phyloP scores from a whole-genome alignment of 768 basidiomycete genomes.

The Boletus vermiculosoides region DNA sequence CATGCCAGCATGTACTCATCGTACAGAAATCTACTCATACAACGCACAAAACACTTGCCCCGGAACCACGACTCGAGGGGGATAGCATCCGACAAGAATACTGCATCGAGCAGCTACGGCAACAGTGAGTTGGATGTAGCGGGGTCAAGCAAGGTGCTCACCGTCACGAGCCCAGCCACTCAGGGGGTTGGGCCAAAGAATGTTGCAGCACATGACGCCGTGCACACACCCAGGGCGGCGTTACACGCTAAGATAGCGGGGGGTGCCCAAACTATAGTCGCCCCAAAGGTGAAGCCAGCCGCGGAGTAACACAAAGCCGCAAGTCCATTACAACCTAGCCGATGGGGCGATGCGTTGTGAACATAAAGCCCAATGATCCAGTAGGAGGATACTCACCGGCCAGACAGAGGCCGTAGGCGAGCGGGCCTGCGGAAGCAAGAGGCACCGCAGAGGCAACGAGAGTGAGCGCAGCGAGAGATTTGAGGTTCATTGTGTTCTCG shows the following conservation, averaged over 20 bases:
- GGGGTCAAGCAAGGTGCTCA: background rate
- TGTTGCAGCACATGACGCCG: too few species aligned
- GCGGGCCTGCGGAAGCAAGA: constrained; percentile 12
- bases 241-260: too few species aligned
- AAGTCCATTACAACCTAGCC: constrained; percentile 6
- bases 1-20: background rate
- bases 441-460: constrained; percentile 16
- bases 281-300: too few species aligned
- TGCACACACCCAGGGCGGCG: too few species aligned
- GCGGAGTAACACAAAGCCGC: too few species aligned
- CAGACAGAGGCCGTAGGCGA: constrained; percentile 25
- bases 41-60: too few species aligned
- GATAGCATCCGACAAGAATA: background rate
- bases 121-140: background rate
- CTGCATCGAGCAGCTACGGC: background rate
- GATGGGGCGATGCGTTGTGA: background rate
- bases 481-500: constrained; percentile 26
- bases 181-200: too few species aligned
- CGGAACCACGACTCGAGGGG: background rate
- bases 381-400: constrained; percentile 13
- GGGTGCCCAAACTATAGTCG: too few species aligned
- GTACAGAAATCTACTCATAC: too few species aligned
- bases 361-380: background rate
- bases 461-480: constrained; percentile 16
- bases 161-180: background rate